A percentile compares a stretch with the other conserved stretches of the same genome.
These are phyloP conservation scores for Rhynchosporium secalis DNA, from an alignment of 2,329 filamentous ascomycete species.

Conservation along the genomic window DNA sequence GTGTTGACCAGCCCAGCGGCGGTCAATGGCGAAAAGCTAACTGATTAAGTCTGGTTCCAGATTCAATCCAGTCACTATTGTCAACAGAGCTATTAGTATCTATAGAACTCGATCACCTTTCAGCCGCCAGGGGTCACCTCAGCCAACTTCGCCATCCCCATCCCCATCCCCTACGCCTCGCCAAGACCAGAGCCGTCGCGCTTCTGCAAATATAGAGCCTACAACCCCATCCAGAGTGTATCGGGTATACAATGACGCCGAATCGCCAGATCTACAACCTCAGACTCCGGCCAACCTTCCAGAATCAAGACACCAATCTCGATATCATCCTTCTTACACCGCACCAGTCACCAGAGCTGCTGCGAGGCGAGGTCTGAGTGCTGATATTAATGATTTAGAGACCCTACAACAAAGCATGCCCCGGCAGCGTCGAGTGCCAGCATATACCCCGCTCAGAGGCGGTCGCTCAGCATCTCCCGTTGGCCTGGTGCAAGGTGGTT, in stretches of 20 bases:
- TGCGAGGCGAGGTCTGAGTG: slow-evolving; percentile 2
- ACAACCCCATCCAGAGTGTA: slow-evolving; percentile 38
- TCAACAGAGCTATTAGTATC: slow-evolving; percentile 15
- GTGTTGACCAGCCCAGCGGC: not conserved
- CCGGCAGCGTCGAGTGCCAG: not conserved
- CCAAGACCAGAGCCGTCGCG: slow-evolving; percentile 12
- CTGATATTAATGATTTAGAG: slow-evolving; percentile 23
- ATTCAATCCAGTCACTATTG: slow-evolving; percentile 12
- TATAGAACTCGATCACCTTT: slow-evolving; percentile 27
- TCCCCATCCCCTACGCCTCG: slow-evolving; percentile 25
- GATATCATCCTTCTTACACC: slow-evolving; percentile 47
- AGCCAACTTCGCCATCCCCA: slow-evolving; percentile 21
- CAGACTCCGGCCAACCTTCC: slow-evolving; percentile 53
- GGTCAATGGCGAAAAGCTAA: not conserved
- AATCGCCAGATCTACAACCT: slow-evolving; percentile 48
- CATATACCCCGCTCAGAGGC: slow-evolving; percentile 16
- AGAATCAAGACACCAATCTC: slow-evolving; percentile 49
- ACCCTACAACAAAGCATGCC: slow-evolving; percentile 7
- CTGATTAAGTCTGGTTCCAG: slow-evolving; percentile 11
- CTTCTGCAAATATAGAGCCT: slow-evolving; percentile 17
- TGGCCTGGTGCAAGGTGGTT: slow-evolving; percentile 47
- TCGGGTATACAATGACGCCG: slow-evolving; percentile 49
- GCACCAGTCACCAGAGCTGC: slow-evolving; percentile 40
- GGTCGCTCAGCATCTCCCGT: slow-evolving; percentile 41
- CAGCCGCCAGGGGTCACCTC: slow-evolving; percentile 17